Conservation (phyloP, 768 basidiomycete species). For the Tricholoma hemisulphureum region DNA sequence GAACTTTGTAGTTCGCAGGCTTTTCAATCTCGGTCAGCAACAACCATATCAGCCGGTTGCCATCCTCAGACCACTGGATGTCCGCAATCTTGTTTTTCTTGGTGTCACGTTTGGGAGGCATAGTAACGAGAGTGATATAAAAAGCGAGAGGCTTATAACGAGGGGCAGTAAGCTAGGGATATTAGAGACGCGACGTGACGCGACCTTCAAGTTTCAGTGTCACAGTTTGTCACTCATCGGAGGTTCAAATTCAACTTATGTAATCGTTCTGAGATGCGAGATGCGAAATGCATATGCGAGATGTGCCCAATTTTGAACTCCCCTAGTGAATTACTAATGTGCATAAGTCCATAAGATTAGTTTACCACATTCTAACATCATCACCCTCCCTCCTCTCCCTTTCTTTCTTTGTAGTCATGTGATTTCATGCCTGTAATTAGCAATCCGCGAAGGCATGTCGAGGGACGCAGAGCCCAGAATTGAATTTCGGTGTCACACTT, state of each 20-base stretch:
- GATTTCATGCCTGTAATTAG: too few relatives aligned
- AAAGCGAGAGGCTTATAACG: background rate
- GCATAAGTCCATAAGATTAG: too few relatives aligned
- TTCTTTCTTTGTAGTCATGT: too few relatives aligned
- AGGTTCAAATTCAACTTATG: background rate
- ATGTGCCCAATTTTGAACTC: too few relatives aligned
- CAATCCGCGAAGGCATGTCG: too few relatives aligned
- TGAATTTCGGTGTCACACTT: too few relatives aligned
- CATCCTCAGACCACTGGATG: slow-evolving; percentile 5
- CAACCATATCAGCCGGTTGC: slow-evolving; percentile 2
- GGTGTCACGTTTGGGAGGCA: background rate
- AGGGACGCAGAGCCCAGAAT: too few relatives aligned
- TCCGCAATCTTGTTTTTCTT: background rate
- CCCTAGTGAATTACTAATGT: too few relatives aligned
- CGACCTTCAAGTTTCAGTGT: background rate
- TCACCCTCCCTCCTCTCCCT: too few relatives aligned
- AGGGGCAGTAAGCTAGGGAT: background rate
- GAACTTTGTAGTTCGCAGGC: slow-evolving; percentile 15
- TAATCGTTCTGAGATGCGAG: too few relatives aligned
- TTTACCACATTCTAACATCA: too few relatives aligned
- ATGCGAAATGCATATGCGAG: too few relatives aligned
- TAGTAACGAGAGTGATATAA: background rate
- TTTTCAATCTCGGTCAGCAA: slow-evolving; percentile 15
- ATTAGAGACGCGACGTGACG: background rate
- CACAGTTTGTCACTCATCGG: background rate